Conservation (phyloP, 2,329 filamentous ascomycete species). For the Cladosporium velox region DNA sequence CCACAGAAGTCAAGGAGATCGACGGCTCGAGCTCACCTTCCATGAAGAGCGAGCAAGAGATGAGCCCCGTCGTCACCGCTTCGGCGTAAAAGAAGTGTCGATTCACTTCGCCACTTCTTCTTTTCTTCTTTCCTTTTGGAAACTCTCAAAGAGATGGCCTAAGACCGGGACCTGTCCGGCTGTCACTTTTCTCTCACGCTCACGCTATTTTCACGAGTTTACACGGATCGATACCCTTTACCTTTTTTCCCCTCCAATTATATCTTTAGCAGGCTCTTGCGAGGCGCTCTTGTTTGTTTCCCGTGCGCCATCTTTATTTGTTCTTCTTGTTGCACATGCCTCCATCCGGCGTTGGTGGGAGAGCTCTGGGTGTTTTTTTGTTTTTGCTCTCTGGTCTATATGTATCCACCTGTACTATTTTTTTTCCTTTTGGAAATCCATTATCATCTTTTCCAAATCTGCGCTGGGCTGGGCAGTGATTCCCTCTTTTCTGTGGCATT, state of each 20-base stretch:
- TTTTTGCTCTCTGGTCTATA: not conserved
- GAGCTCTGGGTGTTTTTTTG: not conserved
- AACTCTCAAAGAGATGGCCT: not conserved
- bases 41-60: constrained; percentile 37
- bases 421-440: not conserved
- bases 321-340: not conserved
- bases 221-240: constrained; percentile 20
- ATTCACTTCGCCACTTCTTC: not conserved
- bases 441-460: not conserved
- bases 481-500: not conserved
- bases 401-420: constrained; percentile 14
- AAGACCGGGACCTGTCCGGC: constrained; percentile 20
- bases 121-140: not conserved
- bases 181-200: constrained; percentile 15
- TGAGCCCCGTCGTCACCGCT: constrained; percentile 35
- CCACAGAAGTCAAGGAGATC: constrained; percentile 39
- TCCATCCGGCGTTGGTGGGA: not conserved
- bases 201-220: constrained; percentile 15
- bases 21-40: constrained; percentile 40
- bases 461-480: not conserved
- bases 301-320: not conserved
- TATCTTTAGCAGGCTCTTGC: not conserved
- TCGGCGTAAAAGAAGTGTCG: constrained; percentile 25
- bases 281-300: not conserved
- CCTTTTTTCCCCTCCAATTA: not conserved